Conservation (phyloP, 441 rosid species). For the Erysimum pusillum region DNA sequence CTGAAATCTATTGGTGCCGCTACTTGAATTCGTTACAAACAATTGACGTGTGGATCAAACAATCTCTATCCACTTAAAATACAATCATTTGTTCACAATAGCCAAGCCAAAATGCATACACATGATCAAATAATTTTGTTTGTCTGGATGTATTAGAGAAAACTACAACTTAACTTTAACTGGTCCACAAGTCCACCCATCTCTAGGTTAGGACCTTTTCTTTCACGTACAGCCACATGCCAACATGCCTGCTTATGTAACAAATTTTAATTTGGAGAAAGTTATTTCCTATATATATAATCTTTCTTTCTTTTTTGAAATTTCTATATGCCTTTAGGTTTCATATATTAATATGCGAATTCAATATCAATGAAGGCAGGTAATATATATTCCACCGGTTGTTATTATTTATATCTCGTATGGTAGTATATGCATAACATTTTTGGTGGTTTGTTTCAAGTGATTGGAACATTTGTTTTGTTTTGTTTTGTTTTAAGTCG, state of each 20-base stretch:
- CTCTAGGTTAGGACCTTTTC: neutral
- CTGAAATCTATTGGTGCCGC: neutral
- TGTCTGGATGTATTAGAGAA: constrained; percentile 9
- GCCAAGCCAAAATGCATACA: too few relatives aligned
- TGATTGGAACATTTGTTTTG: constrained; percentile 33
- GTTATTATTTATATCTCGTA: too few relatives aligned
- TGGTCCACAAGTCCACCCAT: constrained; percentile 44
- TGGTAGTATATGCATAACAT: too few relatives aligned
- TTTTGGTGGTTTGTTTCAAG: neutral
- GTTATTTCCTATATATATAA: neutral
- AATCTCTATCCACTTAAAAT: constrained; percentile 8
- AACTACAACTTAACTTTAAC: constrained; percentile 22
- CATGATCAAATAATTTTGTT: neutral
- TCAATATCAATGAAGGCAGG: neutral
- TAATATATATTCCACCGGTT: neutral
- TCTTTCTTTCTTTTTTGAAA: too few relatives aligned
- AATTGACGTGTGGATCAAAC: neutral
- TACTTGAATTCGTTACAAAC: constrained; percentile 6
- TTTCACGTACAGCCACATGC: constrained; percentile 28
- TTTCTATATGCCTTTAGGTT: neutral
- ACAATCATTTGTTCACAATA: constrained; percentile 28
- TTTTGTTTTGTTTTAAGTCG: constrained; percentile 26
- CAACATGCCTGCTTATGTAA: constrained; percentile 34
- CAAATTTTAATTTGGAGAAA: constrained; percentile 15
- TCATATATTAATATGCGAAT: neutral